Evolutionary conservation across 1,284 basidiomycete species (phyloP).

Genomic region (Vanrija sp.): DNA sequence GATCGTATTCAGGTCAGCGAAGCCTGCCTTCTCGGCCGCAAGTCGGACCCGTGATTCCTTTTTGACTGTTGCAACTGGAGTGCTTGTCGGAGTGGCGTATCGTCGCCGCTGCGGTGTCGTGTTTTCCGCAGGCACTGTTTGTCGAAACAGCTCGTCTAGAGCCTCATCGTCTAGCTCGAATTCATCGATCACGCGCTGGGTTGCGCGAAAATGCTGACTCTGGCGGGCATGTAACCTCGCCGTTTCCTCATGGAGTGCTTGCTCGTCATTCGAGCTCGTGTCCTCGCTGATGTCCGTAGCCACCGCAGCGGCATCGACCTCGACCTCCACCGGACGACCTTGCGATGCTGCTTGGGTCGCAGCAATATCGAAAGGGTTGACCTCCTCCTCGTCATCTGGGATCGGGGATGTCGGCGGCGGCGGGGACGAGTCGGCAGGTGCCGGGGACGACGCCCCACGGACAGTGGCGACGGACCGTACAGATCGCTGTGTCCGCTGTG

Average conservation of each 20-base stretch:
- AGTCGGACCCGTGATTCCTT: conserved; percentile 16
- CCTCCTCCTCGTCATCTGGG: conserved; percentile 28
- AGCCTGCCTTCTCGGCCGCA: conserved; percentile 35
- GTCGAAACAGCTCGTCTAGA: conserved; percentile 32
- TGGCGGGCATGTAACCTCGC: conserved; percentile 31
- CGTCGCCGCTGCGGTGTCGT: background rate
- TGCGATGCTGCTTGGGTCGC: conserved; percentile 36
- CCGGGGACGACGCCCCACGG: background rate
- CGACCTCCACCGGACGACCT: conserved; percentile 29
- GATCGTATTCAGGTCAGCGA: conserved; percentile 42
- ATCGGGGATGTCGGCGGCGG: conserved; percentile 22
- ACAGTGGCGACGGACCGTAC: conserved; percentile 3
- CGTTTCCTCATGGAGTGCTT: conserved; percentile 24
- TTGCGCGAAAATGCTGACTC: conserved; percentile 32
- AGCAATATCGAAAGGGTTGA: conserved; percentile 38
- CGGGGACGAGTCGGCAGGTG: conserved; percentile 17
- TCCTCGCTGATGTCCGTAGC: conserved; percentile 25
- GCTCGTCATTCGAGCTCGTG: conserved; percentile 31
- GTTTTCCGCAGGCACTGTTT: conserved; percentile 19
- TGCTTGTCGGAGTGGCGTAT: background rate
- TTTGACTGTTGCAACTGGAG: background rate
- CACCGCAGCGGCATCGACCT: conserved; percentile 42
- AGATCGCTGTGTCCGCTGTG: conserved; percentile 23
- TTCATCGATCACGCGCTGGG: conserved; percentile 25
- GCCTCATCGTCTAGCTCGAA: conserved; percentile 34